Base-by-base conservation (phyloP, 2,329 filamentous ascomycete species). In the Macrophomina pseudophaseolina region DNA sequence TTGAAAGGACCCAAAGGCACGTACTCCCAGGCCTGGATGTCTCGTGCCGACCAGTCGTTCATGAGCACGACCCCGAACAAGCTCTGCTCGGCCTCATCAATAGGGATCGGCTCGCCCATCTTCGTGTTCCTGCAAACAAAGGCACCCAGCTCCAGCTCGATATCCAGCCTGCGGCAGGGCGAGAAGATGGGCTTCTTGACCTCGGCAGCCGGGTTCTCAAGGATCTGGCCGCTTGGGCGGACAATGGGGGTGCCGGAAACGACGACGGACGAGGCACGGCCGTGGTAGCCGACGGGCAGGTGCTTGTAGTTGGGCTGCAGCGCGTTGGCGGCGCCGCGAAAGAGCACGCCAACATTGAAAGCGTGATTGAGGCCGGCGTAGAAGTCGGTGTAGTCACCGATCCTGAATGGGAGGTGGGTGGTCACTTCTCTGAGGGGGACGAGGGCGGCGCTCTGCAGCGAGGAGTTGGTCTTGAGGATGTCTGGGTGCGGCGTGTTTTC, bases 11-110 rank as follows among this genome's bases (percentile, higher is more conserved):
- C 92, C 7, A 94, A 80, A 0, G 92, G 92, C 8, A 94, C 85
- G 71, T 94, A 94, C 78, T 96, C 92, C 91, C 91, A 95, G 0
- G 86, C 86, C 75, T 96, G 92, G 59, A 95, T 89, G 72, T 95
- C 92, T 69, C 92, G 83, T 4, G 92, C 92, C 65, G 89, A 92
- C 92, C 92, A 96, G 78, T 96, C 92, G 72, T 96, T 96, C 83
- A 96, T 86, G 66, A 96, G 79, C 0, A 95, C 92, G 32, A 92
- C 84, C 14, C 92, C 92, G 73, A 95, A 95, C 33, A 96, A 84
- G 72, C 88, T 84, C 18, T 91, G 85, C 64, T 89, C 87, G 0
- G 92, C 92, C 52, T 89, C 80, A 2, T 81, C 79, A 28, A 94
- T 85, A 0, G 82, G 78, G 23, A 95, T 83, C 0, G 88, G 85